Evolutionary conservation across 2,329 filamentous ascomycete species (phyloP).

Genomic region (Exserohilum turcica): DNA sequence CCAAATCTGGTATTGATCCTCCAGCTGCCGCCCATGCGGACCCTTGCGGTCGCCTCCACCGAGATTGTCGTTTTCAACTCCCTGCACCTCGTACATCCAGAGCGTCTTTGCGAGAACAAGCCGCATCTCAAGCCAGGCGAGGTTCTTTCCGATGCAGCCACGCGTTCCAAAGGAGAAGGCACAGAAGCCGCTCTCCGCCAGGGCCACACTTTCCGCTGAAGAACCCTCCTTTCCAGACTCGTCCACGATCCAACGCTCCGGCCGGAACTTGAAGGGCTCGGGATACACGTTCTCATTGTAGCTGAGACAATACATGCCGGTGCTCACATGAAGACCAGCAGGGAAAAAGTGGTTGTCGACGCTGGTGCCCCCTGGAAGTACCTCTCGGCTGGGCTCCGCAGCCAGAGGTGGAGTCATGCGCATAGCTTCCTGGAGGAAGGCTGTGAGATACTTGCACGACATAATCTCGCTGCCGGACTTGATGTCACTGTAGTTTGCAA

Average conservation of each 20-base stretch:
- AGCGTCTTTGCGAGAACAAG: conserved; percentile 34
- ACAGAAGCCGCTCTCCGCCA: conserved; percentile 22
- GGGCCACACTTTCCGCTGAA: conserved; percentile 19
- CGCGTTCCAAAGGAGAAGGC: conserved; percentile 35
- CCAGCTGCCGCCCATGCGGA: conserved; percentile 21
- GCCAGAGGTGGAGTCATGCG: conserved; percentile 30
- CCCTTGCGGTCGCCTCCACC: conserved; percentile 26
- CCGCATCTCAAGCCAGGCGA: conserved; percentile 37
- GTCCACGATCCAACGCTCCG: conserved; percentile 34
- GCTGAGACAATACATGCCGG: conserved; percentile 20
- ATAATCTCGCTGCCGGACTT: conserved; percentile 19
- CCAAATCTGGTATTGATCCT: conserved; percentile 34
- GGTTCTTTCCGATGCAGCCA: conserved; percentile 41
- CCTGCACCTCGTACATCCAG: conserved; percentile 27
- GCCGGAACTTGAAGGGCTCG: conserved; percentile 30
- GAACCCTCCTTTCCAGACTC: conserved; percentile 17
- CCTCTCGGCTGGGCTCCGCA: conserved; percentile 26
- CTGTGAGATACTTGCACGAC: conserved; percentile 29
- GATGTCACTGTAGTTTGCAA: conserved; percentile 27
- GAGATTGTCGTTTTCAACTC: conserved; percentile 25
- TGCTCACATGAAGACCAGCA: conserved; percentile 21
- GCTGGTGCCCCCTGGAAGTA: conserved; percentile 26
- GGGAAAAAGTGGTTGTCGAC: conserved; percentile 28
- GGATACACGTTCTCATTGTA: conserved; percentile 24
- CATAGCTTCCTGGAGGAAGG: conserved; percentile 28